These are phyloP conservation scores for Saprolegnia diclina DNA, from an alignment of 352 stramenopile genomes.

Conservation along the genomic window DNA sequence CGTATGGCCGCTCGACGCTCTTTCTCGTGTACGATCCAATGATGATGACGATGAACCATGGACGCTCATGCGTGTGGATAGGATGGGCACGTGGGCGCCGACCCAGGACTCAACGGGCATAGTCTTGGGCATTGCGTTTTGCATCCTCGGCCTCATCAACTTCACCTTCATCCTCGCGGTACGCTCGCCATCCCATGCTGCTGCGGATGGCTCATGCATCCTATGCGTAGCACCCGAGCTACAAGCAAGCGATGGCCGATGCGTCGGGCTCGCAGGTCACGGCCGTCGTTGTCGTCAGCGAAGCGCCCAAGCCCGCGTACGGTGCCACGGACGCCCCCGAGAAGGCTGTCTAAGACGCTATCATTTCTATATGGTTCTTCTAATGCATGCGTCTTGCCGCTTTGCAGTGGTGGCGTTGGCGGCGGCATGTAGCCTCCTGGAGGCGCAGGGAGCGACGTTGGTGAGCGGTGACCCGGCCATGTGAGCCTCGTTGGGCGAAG, in stretches of 20 bases:
- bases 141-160: conserved; percentile 16
- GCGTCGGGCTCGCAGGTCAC: background rate
- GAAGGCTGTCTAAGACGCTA: conserved; percentile 1
- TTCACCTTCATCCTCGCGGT: conserved; percentile 24
- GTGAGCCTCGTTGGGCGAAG: too few species aligned
- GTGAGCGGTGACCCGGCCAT: too few species aligned
- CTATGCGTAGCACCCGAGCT: conserved; percentile 1
- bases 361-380: background rate
- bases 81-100: conserved; percentile 23
- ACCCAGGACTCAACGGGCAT: conserved; percentile 17
- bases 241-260: conserved; percentile 17
- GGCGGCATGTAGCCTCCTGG: too few species aligned
- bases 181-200: background rate
- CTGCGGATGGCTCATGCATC: background rate
- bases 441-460: too few species aligned
- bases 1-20: conserved; percentile 10
- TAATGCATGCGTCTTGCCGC: too few species aligned
- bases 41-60: too few species aligned
- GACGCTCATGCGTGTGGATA: background rate
- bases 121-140: conserved; percentile 9
- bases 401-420: too few species aligned
- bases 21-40: conserved; percentile 17
- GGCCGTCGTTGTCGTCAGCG: background rate
- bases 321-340: conserved; percentile 9
- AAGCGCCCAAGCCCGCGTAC: conserved; percentile 6